These are phyloP conservation scores for Tuber umbilicatum DNA, from an alignment of 495 filamentous ascomycete species.

Conservation along the genomic window DNA sequence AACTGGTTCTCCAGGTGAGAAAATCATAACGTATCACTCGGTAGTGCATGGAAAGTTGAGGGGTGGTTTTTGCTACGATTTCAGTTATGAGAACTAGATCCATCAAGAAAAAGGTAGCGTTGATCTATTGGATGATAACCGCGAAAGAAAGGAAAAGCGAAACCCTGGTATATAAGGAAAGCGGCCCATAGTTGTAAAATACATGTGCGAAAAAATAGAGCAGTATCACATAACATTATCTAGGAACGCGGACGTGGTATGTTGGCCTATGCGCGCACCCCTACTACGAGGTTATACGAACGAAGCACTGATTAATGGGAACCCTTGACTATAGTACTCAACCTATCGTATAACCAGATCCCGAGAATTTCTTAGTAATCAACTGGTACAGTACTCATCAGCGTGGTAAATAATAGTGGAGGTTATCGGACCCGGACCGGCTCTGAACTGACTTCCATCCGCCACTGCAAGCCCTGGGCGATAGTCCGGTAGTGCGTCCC, in stretches of 20 bases:
- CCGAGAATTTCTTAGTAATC: not conserved
- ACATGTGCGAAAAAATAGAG: not conserved
- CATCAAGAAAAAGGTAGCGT: not conserved
- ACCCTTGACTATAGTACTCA: not conserved
- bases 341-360: not conserved
- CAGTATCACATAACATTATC: not conserved
- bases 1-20: not conserved
- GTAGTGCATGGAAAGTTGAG: not conserved
- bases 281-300: not conserved
- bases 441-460: not conserved
- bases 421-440: not conserved
- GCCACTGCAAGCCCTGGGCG: not conserved
- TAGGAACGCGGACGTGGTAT: not conserved
- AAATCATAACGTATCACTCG: not conserved
- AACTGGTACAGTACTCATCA: too few species aligned
- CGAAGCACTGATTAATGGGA: not conserved
- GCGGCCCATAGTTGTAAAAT: not conserved
- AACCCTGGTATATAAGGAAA: not conserved
- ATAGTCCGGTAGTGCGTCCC: not conserved
- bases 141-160: not conserved
- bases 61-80: not conserved
- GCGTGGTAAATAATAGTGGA: not conserved
- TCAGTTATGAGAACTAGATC: not conserved
- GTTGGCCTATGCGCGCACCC: not conserved
- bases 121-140: not conserved